Base-by-base conservation (phyloP, 2,329 filamentous ascomycete genomes). In the Aspergillus ruber region DNA sequence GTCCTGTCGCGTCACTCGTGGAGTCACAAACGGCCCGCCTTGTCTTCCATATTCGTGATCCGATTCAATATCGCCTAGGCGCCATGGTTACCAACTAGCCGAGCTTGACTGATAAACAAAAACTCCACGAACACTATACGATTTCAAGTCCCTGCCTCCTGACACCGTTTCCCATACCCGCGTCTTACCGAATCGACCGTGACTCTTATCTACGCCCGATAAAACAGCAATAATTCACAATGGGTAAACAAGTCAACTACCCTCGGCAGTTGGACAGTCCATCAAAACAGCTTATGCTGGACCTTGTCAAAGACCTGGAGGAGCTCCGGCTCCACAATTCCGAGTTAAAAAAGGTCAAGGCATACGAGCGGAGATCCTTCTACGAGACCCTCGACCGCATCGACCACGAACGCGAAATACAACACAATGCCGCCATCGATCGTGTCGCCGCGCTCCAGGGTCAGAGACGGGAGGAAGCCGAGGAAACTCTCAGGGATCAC, bases 391-490 rank as follows among this genome's bases (percentile, higher is more conserved):
- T 88, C 23, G 83, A 89, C 49, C 73, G 74, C 36, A 78, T 82
- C 44, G 75, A 80, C 27, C 76, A 79, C 32, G 82, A 86, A 53
- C 79, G 78, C 29, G 82, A 84, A 60, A 72, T 78, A 43, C 75
- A 74, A 47, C 84, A 88, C 61, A 76, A 78, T 49, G 78, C 82
- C 56, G 84, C 85, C 12, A 76, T 91, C 13, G 79, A 79, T 41
- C 78, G 79, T 42, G 84, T 84, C 3, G 80, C 81, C 43, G 74
- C 75, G 12, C 79, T 85, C 59, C 86, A 90, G 63, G 79, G 86
- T 33, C 76, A 79, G 23, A 78, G 91, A 9, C 76, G 75, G 41
- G 68, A 74, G 45, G 73, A 75, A 43, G 80, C 80, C 3, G 74
- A 80, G 57, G 70, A 74, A 17, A 76, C 74, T 15, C 57, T 79